Evolutionary conservation across 2,329 filamentous ascomycete species (phyloP).

Genomic region (Tympanopsis confertula): DNA sequence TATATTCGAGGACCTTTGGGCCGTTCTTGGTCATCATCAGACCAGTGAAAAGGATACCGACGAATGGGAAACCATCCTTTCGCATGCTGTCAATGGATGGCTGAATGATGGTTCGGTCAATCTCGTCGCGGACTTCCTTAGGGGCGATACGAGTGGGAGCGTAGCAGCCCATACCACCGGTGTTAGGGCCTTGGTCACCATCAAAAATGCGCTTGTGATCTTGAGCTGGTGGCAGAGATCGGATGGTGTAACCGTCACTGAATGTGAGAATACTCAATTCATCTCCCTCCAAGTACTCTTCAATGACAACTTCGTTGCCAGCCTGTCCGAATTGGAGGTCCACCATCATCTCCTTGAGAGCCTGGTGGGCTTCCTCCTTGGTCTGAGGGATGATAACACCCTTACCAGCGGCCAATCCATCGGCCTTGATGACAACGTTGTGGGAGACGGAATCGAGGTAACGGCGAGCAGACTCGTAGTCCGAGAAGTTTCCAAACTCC

Average conservation of each 20-base stretch:
- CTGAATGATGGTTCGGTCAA: conserved; percentile 74
- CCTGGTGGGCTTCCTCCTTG: conserved; percentile 71
- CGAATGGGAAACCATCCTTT: conserved; percentile 57
- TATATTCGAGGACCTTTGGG: conserved; percentile 81
- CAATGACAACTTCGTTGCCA: conserved; percentile 85
- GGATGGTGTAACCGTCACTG: conserved; percentile 76
- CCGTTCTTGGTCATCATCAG: conserved; percentile 79
- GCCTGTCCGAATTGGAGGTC: conserved; percentile 76
- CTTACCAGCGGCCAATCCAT: conserved; percentile 84
- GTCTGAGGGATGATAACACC: conserved; percentile 80
- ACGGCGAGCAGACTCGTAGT: conserved; percentile 58
- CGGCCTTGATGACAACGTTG: conserved; percentile 85
- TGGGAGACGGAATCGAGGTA: conserved; percentile 65
- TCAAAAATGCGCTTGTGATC: conserved; percentile 95
- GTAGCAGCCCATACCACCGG: conserved; percentile 96
- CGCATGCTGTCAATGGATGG: conserved; percentile 85
- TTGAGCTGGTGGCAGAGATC: conserved; percentile 78
- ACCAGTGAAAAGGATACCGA: conserved; percentile 75
- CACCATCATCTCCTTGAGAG: conserved; percentile 82
- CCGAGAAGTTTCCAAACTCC: conserved; percentile 76
- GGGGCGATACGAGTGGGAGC: conserved; percentile 76
- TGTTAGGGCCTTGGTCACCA: conserved; percentile 82
- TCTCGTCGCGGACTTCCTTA: conserved; percentile 60
- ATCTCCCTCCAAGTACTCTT: conserved; percentile 84
- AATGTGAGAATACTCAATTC: conserved; percentile 88